Percentiles rank a stretch among this genome's conserved stretches.
Evolutionary conservation across 2,329 filamentous ascomycete genomes (phyloP).

Genomic region (Pyrenophora seminiperda): DNA sequence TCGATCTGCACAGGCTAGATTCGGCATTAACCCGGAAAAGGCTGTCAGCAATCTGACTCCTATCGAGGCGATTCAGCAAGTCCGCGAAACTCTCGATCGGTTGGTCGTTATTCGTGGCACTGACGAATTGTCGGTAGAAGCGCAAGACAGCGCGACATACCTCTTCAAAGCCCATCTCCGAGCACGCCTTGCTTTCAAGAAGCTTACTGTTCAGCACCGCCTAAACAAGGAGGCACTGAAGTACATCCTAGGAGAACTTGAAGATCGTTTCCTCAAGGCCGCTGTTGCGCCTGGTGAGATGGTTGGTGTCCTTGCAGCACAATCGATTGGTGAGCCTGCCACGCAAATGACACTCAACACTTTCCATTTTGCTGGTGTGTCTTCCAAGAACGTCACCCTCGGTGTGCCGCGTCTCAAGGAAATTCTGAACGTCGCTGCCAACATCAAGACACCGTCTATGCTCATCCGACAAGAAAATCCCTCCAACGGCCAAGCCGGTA

Average conservation of each 20-base stretch:
- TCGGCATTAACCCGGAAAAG: slow-evolving; percentile 79
- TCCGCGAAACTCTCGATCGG: slow-evolving; percentile 74
- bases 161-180: slow-evolving; percentile 92
- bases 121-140: slow-evolving; percentile 82
- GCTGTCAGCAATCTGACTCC: slow-evolving; percentile 89
- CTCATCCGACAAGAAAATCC: slow-evolving; percentile 76
- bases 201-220: slow-evolving; percentile 81
- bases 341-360: slow-evolving; percentile 99
- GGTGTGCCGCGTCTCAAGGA: slow-evolving; percentile 99
- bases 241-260: slow-evolving; percentile 87
- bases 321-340: slow-evolving; percentile 97
- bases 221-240: slow-evolving; percentile 91
- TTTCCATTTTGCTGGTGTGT: slow-evolving; percentile 99
- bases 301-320: slow-evolving; percentile 96
- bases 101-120: slow-evolving; percentile 85
- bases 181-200: slow-evolving; percentile 89
- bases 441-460: slow-evolving; percentile 99
- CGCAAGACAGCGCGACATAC: slow-evolving; percentile 84
- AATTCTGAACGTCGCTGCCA: slow-evolving; percentile 95
- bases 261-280: slow-evolving; percentile 83
- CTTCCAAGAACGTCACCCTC: slow-evolving; percentile 98
- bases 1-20: slow-evolving; percentile 85
- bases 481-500: slow-evolving; percentile 72
- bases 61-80: slow-evolving; percentile 79
- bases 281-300: slow-evolving; percentile 94